These are phyloP conservation scores for Halenospora varia DNA, from an alignment of 495 filamentous ascomycete species.

Conservation along the genomic window DNA sequence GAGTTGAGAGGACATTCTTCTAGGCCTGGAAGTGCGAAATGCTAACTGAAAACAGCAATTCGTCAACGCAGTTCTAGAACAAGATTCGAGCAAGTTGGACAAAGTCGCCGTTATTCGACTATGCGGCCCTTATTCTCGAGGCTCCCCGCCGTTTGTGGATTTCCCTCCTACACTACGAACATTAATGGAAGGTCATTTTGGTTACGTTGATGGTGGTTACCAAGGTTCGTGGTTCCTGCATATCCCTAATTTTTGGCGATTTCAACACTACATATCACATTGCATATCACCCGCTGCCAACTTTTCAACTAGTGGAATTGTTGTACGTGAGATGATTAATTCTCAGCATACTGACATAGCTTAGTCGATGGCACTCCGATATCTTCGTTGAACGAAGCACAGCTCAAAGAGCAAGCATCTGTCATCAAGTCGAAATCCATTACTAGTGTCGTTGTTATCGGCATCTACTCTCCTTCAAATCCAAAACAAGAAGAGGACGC, in stretches of 20 bases:
- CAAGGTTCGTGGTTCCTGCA: constrained; percentile 19
- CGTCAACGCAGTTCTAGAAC: constrained; percentile 47
- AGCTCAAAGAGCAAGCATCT: constrained; percentile 29
- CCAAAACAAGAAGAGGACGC: constrained; percentile 20
- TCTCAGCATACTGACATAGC: too few species aligned
- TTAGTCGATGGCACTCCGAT: constrained; percentile 37
- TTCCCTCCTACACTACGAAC: constrained; percentile 32
- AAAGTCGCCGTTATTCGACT: constrained; percentile 46
- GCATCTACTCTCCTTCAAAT: constrained; percentile 35
- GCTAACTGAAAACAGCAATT: too few species aligned
- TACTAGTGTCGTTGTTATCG: constrained; percentile 32
- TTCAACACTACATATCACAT: background rate
- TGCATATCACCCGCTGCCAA: too few species aligned
- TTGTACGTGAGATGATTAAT: too few species aligned
- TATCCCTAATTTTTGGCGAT: background rate
- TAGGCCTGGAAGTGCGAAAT: too few species aligned
- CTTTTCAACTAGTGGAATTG: too few species aligned
- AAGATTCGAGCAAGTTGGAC: constrained; percentile 39
- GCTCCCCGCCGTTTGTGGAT: constrained; percentile 43
- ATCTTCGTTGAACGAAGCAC: constrained; percentile 22
- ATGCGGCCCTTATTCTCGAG: constrained; percentile 37
- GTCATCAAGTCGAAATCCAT: constrained; percentile 31
- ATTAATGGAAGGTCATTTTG: constrained; percentile 33
- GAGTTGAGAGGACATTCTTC: too few species aligned
- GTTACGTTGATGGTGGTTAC: constrained; percentile 39